These are phyloP conservation scores for Gossypium schwendimanii DNA, from an alignment of 441 rosid species.

Conservation along the genomic window DNA sequence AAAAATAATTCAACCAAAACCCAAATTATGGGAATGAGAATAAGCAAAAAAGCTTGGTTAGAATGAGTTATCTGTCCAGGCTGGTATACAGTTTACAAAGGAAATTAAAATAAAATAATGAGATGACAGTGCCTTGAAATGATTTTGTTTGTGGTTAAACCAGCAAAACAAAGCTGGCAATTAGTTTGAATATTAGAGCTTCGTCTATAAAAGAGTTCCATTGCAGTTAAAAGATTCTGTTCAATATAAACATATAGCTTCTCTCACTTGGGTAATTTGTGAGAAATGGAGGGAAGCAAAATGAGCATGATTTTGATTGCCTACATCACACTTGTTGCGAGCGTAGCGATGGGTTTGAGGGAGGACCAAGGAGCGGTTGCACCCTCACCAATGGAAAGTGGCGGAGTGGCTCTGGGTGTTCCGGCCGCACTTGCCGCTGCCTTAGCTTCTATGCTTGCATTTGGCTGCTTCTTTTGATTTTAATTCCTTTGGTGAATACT, in stretches of 20 bases:
- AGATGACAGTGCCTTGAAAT: slow-evolving; percentile 13
- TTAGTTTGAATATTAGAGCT: slow-evolving; percentile 6
- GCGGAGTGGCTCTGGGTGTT: slow-evolving; percentile 20
- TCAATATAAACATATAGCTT: background rate
- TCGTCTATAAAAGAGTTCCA: slow-evolving; percentile 3
- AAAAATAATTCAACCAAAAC: background rate
- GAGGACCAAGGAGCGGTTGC: slow-evolving; percentile 25
- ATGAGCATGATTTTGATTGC: slow-evolving; percentile 22
- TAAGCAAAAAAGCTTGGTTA: background rate
- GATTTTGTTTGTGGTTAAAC: slow-evolving; percentile 27
- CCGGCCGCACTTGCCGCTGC: slow-evolving; percentile 20
- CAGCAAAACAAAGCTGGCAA: slow-evolving; percentile 20
- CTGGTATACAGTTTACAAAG: background rate
- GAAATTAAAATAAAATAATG: background rate
- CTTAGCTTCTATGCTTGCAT: slow-evolving; percentile 18
- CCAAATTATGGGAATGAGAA: background rate
- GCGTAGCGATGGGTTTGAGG: slow-evolving; percentile 11
- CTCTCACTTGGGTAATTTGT: background rate
- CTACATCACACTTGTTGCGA: slow-evolving; percentile 10
- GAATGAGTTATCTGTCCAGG: slow-evolving; percentile 11
- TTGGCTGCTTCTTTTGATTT: slow-evolving; percentile 21
- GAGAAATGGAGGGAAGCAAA: slow-evolving; percentile 25
- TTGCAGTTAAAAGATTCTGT: background rate
- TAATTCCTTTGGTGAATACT: background rate
- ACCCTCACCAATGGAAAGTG: slow-evolving; percentile 29